Evolutionary conservation across 2,329 filamentous ascomycete species (phyloP), one percentile per base, ranked within the genome.

Genomic region (Thelonectria olida): DNA sequence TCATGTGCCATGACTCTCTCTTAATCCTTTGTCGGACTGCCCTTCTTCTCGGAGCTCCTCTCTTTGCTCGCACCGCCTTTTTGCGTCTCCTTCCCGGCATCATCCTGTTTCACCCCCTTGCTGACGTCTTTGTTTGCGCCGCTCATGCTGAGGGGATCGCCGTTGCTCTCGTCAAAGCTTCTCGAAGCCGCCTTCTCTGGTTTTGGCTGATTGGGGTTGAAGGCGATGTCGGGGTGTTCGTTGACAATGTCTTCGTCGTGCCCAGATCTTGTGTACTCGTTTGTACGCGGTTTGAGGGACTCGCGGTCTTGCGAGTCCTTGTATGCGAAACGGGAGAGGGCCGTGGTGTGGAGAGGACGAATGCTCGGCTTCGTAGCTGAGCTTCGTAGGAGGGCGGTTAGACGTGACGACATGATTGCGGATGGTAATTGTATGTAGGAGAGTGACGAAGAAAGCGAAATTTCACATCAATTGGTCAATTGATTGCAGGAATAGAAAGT

Each of bases 201-300:
- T 19, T 82, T 79, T 23, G 91, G 94, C 74, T 86, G 86, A 56
- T 82, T 77, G 0, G 88, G 87, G 73, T 92, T 84, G 76, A 92
- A 96, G 1, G 93, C 90, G 0, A 88, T 84, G 41, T 88, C 82
- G 4, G 80, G 74, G 58, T 85, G 80, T 27, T 83, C 79, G 0
- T 84, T 82, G 0, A 88, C 84, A 12, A 79, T 78, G 42, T 85
- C 82, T 45, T 88, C 81, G 68, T 90, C 92, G 0, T 86, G 86
- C 4, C 87, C 90, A 50, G 87, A 88, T 72, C 90, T 87, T 58
- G 87, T 86, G 76, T 89, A 87, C 73, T 96, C 92, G 54, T 84
- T 87, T 2, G 84, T 78, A 31, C 86, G 82, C 0, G 90, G 88
- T 60, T 90, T 86, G 31, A 96, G 82, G 3, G 83, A 82, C 64